These are phyloP conservation scores for Lactarius akahatsu DNA, from an alignment of 768 basidiomycete genomes.

Conservation along the genomic window DNA sequence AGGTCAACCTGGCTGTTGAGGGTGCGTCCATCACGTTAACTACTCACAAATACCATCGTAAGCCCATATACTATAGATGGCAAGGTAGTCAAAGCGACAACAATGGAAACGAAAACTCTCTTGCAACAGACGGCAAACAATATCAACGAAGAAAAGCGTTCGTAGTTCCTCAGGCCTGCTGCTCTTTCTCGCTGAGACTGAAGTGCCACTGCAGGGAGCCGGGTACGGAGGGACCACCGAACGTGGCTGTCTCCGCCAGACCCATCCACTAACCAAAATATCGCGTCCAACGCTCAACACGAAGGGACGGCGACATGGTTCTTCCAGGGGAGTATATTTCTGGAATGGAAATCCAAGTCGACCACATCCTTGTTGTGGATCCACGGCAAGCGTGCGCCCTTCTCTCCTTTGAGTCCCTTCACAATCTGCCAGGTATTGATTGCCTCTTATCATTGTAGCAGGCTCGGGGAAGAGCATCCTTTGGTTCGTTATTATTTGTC, in stretches of 20 bases:
- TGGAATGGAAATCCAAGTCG: neutral
- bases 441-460: too few species aligned
- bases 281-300: neutral
- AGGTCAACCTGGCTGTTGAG: neutral
- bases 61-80: neutral
- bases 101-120: neutral
- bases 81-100: neutral
- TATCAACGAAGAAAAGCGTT: neutral
- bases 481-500: too few species aligned
- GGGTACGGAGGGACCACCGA: neutral
- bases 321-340: neutral
- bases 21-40: neutral
- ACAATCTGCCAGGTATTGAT: too few species aligned
- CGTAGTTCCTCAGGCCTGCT: neutral
- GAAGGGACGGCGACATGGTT: neutral
- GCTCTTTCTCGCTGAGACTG: neutral
- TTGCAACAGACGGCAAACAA: neutral
- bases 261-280: neutral
- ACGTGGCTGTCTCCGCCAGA: neutral
- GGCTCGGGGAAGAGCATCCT: too few species aligned
- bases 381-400: too few species aligned
- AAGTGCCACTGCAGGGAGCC: neutral
- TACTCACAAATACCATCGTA: neutral
- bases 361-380: too few species aligned
- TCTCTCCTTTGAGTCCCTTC: too few species aligned